Conservation (phyloP, 805 yeast species). For the Zygoascus biomembranicola region DNA sequence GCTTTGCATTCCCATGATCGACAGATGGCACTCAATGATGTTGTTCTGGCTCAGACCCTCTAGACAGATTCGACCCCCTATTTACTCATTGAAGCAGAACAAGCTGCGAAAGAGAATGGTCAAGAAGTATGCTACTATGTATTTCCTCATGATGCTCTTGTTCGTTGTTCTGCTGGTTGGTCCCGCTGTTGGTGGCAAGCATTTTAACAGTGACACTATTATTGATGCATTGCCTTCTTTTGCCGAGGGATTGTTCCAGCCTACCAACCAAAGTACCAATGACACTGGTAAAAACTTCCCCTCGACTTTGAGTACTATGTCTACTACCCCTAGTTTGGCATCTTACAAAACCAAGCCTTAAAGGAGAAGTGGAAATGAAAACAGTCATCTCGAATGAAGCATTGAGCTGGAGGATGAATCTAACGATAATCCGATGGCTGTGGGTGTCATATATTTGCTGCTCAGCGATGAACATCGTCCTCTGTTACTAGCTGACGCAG, state of each 20-base stretch:
- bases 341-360: constrained; percentile 17
- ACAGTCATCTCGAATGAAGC: neutral
- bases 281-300: constrained; percentile 50
- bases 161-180: constrained; percentile 77
- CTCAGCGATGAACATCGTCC: neutral
- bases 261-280: constrained; percentile 70
- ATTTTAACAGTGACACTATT: constrained; percentile 35
- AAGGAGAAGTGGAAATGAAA: neutral
- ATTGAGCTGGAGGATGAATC: neutral
- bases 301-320: constrained; percentile 36
- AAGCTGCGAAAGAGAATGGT: constrained; percentile 97
- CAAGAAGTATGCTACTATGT: constrained; percentile 79
- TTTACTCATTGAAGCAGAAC: constrained; percentile 92
- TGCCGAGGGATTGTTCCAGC: constrained; percentile 74
- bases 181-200: constrained; percentile 78
- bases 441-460: neutral
- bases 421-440: neutral
- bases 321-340: constrained; percentile 43
- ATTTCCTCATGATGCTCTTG: constrained; percentile 57
- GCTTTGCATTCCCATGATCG: constrained; percentile 75
- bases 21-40: constrained; percentile 97
- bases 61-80: constrained; percentile 96
- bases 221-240: constrained; percentile 24
- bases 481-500: neutral
- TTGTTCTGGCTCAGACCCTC: constrained; percentile 98